Evolutionary conservation across 2,329 filamentous ascomycete species (phyloP).

Genomic region (Trichophaea hybrida): DNA sequence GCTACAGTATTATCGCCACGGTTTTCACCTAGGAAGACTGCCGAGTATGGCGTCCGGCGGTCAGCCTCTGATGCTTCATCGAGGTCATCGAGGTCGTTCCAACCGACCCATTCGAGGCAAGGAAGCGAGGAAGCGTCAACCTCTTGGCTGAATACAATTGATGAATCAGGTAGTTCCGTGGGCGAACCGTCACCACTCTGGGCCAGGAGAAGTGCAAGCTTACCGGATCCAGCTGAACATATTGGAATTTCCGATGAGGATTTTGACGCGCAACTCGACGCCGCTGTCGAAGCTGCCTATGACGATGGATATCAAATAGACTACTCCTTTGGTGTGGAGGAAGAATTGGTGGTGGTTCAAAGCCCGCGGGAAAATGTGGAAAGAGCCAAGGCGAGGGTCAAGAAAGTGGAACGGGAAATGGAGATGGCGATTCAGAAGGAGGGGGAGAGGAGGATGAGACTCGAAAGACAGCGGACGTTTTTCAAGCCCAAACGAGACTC

Average conservation of each 20-base stretch:
- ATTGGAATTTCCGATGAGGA: slow-evolving; percentile 14
- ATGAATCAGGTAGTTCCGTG: slow-evolving; percentile 72
- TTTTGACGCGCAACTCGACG: slow-evolving; percentile 86
- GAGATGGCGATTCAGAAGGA: slow-evolving; percentile 38
- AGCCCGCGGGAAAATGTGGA: slow-evolving; percentile 40
- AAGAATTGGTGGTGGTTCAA: slow-evolving; percentile 35
- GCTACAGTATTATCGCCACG: slow-evolving; percentile 20
- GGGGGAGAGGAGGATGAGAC: slow-evolving; percentile 14
- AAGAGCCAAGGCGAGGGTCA: slow-evolving; percentile 58
- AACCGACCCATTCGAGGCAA: slow-evolving; percentile 24
- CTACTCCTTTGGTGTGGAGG: slow-evolving; percentile 31
- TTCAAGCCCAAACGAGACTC: slow-evolving; percentile 25
- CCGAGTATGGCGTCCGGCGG: slow-evolving; percentile 18
- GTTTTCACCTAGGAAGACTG: slow-evolving; percentile 19
- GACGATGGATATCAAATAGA: slow-evolving; percentile 71
- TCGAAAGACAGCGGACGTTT: slow-evolving; percentile 14
- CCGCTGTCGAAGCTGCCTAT: slow-evolving; percentile 90
- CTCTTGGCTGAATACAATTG: slow-evolving; percentile 88
- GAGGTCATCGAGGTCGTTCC: slow-evolving; percentile 9
- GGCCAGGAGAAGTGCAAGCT: slow-evolving; percentile 20
- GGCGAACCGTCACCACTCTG: slow-evolving; percentile 53
- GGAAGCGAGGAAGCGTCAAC: slow-evolving; percentile 57
- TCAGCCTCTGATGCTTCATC: slow-evolving; percentile 19
- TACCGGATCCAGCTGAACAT: neutral
- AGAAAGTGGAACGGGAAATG: slow-evolving; percentile 58